Evolutionary conservation across 2,329 filamentous ascomycete genomes (phyloP), one percentile per base, ranked within the genome.

Genomic region (Blumeriella jaapii): DNA sequence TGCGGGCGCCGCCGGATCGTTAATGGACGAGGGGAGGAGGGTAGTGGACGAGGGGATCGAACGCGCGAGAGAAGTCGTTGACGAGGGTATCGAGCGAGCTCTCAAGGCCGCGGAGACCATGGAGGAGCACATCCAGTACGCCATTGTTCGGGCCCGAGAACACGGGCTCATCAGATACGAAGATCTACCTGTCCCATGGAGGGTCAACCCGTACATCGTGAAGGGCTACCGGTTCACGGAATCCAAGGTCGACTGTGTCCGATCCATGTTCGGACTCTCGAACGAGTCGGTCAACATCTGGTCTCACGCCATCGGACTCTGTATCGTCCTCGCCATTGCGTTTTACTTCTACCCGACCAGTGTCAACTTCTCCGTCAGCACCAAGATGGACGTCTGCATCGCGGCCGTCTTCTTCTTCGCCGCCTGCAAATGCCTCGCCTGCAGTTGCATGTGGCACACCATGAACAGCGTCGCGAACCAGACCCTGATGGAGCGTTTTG

Each of bases 231-330:
- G 91, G 33, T 98, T 98, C 64, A 82, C 76, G 42, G 84, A 93
- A 52, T 86, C 83, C 40, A 93, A 93, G 59, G 65, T 89, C 37
- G 89, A 89, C 49, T 96, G 89, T 56, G 66, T 96, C 33, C 72
- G 74, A 33, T 94, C 86, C 14, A 75, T 84, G 43, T 87, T 94
- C 54, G 71, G 74, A 44, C 64, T 91, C 39, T 93, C 84, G 45
- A 98, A 98, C 60, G 91, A 98, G 61, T 73, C 81, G 25, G 79
- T 96, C 64, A 98, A 98, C 61, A 98, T 98, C 54, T 98, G 91
- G 91, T 89, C 87, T 2, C 91, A 98, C 56, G 74, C 81, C 9
- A 70, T 98, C 18, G 91, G 91, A 12, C 69, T 96, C n/a, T 55
- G 96, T 19, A 67, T 95, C 43, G 82, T 98, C 29, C 69, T 96